Base-by-base conservation (phyloP, 148 eudicot genomes). In the Dysphania ambrosioides region DNA sequence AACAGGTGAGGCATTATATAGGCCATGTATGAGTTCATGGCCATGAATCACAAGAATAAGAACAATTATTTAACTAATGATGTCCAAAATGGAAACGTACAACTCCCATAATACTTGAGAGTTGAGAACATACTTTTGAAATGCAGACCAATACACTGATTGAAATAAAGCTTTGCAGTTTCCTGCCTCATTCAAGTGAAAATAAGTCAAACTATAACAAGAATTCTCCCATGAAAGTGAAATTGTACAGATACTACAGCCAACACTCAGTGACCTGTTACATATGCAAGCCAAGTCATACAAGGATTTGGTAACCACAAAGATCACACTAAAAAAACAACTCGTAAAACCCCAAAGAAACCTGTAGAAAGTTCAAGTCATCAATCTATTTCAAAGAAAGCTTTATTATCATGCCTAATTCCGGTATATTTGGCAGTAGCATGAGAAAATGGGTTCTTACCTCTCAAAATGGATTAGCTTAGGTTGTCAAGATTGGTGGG, bases 401-500 rank as follows among this genome's bases (percentile, higher is more conserved):
- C 62, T 61, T 75, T 79, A 79, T 79, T 79, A 70, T 60, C 27
- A 44, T 61, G 41, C 6, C 75, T 66, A 58, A 59, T 35, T 57
- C 30, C 40, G 3, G 36, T 13, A 40, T 62, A 34, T 29, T 64
- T n/a, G 0, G 29, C 29, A 72, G 21, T 8, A 63, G 67, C 56
- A 62, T 36, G 41, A 38, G 40, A 36, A 63, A 38, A 72, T 29
- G 58, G 75, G 65, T n/a, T 24, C 72, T 72, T 40, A 62, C 78
- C 42, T 76, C 26, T 27, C 8, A 56, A 53, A 13, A 58, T 47
- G 53, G 64, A 36, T 47, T 15, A 13, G 41, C 36, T 83, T 80
- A 92, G 71, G 93, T 90, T 10, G 96, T 93, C 44, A 93, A 86
- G 77, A 90, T 93, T 21, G 96, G 93, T 16, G 93, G 97, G 70